Percentiles rank a stretch among this genome's conserved stretches.
These are phyloP conservation scores for Bryum argenteum DNA, from an alignment of 225 moss, liverwort and hornwort species.

Conservation along the genomic window DNA sequence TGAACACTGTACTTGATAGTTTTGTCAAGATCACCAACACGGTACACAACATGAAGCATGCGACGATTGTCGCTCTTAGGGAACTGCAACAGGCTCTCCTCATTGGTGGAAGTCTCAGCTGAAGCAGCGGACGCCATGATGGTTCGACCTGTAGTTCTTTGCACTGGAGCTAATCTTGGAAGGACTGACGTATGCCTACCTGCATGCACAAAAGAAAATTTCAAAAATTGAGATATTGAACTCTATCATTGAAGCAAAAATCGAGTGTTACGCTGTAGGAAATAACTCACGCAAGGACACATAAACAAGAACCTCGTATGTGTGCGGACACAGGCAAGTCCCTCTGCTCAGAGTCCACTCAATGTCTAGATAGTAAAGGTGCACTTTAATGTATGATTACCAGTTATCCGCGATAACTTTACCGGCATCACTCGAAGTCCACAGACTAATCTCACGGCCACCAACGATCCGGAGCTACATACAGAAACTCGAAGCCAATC, in stretches of 20 bases:
- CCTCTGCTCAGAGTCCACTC: not conserved
- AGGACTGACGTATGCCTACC: conserved; percentile 47
- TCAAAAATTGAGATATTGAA: not conserved
- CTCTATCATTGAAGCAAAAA: not conserved
- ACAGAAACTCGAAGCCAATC: not conserved
- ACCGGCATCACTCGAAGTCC: not conserved
- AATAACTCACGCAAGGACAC: not conserved
- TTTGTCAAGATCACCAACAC: conserved; percentile 93
- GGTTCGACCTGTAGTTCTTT: conserved; percentile 40
- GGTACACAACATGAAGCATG: conserved; percentile 93
- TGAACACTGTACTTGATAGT: conserved; percentile 79
- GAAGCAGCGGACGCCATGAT: conserved; percentile 75
- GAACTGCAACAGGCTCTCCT: conserved; percentile 64
- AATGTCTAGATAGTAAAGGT: no score
- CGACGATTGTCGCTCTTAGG: conserved; percentile 81
- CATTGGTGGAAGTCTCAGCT: conserved; percentile 52
- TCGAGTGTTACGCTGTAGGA: not conserved
- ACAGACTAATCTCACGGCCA: not conserved
- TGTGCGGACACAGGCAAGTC: not conserved
- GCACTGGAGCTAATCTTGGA: conserved; percentile 37
- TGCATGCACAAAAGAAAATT: conserved; percentile 26
- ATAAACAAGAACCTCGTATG: conserved; percentile 16
- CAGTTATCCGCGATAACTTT: no score
- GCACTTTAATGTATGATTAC: no score
- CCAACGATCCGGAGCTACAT: not conserved